Percentiles rank a stretch among this genome's conserved stretches.
Evolutionary conservation across 371 early-diverging fungal genomes (phyloP).

Genomic region (Vairimorpha apis): DNA sequence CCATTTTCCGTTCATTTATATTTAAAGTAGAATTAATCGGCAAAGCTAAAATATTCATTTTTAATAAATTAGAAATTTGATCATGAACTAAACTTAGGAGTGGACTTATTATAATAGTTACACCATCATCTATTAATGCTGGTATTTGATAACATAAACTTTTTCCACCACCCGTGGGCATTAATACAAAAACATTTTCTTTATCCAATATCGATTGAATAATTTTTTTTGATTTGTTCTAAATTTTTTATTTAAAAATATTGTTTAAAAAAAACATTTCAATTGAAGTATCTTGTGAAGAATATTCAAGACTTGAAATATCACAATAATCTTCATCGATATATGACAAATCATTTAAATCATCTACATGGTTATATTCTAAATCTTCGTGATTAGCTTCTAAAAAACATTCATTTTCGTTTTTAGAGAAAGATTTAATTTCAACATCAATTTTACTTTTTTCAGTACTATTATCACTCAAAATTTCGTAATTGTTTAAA

Average conservation of each 20-base stretch:
- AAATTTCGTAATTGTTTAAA: neutral
- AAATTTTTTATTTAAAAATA: slow-evolving; percentile 74
- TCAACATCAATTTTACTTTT: neutral
- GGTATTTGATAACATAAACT: slow-evolving; percentile 93
- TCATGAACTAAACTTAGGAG: slow-evolving; percentile 91
- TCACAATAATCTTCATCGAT: neutral
- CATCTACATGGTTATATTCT: neutral
- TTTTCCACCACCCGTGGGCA: slow-evolving; percentile 99
- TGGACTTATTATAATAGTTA: slow-evolving; percentile 91
- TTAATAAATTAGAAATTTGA: slow-evolving; percentile 76
- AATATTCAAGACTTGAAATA: neutral
- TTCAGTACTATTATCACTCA: neutral
- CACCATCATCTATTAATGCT: slow-evolving; percentile 69
- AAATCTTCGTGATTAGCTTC: neutral
- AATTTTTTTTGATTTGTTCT: slow-evolving; percentile 80
- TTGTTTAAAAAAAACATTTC: slow-evolving; percentile 32
- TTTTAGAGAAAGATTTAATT: too few relatives aligned
- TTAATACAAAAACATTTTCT: slow-evolving; percentile 87
- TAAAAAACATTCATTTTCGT: too few relatives aligned
- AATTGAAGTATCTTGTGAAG: neutral
- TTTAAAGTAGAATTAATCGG: slow-evolving; percentile 65
- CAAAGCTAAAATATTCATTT: slow-evolving; percentile 71
- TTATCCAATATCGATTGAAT: slow-evolving; percentile 78
- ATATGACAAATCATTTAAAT: neutral
- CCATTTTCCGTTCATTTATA: slow-evolving; percentile 65